Conservation (phyloP, 371 early-diverging fungal genomes). For the Funneliformis caledonium region DNA sequence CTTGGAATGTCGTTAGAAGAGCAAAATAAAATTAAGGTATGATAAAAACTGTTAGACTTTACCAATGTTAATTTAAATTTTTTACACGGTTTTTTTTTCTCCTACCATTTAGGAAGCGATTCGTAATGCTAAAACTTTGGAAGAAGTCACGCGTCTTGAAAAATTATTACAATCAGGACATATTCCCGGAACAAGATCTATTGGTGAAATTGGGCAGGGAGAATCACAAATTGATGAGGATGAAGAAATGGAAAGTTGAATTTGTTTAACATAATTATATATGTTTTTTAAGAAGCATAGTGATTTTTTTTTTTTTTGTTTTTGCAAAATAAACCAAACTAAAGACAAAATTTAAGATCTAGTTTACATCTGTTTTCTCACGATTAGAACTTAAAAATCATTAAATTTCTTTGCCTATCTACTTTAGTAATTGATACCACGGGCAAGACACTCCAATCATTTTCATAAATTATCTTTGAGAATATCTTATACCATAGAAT, state of each 20-base stretch:
- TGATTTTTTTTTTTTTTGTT: background rate
- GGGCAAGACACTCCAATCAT: constrained; percentile 50
- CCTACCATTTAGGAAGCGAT: constrained; percentile 60
- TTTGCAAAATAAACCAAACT: too few relatives aligned
- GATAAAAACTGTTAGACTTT: background rate
- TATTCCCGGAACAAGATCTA: constrained; percentile 36
- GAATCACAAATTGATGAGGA: background rate
- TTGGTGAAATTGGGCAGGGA: background rate
- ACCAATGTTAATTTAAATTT: background rate
- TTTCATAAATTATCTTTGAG: constrained; percentile 46
- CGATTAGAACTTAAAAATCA: constrained; percentile 44
- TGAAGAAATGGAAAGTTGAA: background rate
- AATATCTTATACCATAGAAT: constrained; percentile 42
- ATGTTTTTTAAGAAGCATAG: background rate
- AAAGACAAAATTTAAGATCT: background rate
- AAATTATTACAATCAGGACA: constrained; percentile 41
- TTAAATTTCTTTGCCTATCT: constrained; percentile 49
- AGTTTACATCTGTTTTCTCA: constrained; percentile 10
- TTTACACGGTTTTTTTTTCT: background rate
- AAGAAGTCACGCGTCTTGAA: constrained; percentile 78
- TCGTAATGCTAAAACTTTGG: constrained; percentile 75
- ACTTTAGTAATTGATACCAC: constrained; percentile 50
- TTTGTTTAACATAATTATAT: background rate
- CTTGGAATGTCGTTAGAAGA: constrained; percentile 62
- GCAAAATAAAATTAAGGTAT: constrained; percentile 62